Base-by-base conservation (phyloP, 257 asterid genomes). In the Solanum tarapatanum region DNA sequence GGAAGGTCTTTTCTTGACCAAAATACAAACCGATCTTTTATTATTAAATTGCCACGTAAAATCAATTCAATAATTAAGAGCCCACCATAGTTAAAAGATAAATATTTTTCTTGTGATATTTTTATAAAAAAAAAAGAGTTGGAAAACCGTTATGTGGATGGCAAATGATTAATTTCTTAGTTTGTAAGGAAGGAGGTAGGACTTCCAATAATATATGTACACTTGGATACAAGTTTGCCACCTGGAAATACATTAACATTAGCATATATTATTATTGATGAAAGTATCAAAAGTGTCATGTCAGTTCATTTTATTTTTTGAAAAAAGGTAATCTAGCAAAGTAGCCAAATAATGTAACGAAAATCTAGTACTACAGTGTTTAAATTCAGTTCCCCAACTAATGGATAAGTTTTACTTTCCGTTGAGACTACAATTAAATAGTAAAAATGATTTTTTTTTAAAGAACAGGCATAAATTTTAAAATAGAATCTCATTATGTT, bases 81-180 rank as follows among this genome's bases (percentile, higher is more conserved):
- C 85, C 68, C 68, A 80, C 26, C 24, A 79, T 43, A 26, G 13
- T 79, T 2, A 45, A 45, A 79, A 24, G 24, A 43, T 7, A 43
- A 24, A 8, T 79, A 76, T 0, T 45, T 45, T 80, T 17, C 85
- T 58, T 80, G 66, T 45, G 85, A 45, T n/a, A 80, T 58, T 48
- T 80, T 80, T 28, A 14, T 43, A 17, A 0, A 4, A 2, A 5
- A 43, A 24, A 13, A 24, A 4, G 9, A 51, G 10, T 28, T 3
- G 21, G 39, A 48, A 80, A 48, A 45, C 85, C 66, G 14, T 48
- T 80, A 28, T 80, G 28, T 24, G 89, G 24, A 58, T 19, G 24
- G 66, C 51, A 90, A 89, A 88, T 87, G 93, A 89, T 90, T 58
- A 86, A 3, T 93, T 93, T 92, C 98, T 93, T 94, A 89, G 94